A percentile compares a stretch with the other conserved stretches of the same genome.
Evolutionary conservation across 2,329 filamentous ascomycete species (phyloP).

Genomic region (Talaromyces verruculosus): DNA sequence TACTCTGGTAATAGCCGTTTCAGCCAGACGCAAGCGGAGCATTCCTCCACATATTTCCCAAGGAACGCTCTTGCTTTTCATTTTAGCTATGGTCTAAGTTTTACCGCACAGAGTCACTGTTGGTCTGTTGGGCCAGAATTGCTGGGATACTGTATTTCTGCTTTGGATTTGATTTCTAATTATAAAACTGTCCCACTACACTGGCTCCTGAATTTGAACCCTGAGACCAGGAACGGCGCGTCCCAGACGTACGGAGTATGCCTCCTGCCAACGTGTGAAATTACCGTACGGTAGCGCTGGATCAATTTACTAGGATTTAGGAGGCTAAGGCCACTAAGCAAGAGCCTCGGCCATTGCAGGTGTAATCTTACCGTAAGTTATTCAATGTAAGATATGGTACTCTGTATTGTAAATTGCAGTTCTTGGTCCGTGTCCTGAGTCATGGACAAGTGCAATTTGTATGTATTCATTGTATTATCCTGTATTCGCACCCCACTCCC

Average conservation of each 20-base stretch:
- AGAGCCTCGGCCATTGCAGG: background rate
- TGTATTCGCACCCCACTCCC: conserved; percentile 10
- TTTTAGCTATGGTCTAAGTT: background rate
- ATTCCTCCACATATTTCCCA: conserved; percentile 11
- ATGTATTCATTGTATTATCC: background rate
- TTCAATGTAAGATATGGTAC: background rate
- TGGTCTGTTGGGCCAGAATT: background rate
- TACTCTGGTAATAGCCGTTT: background rate
- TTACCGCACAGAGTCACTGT: background rate
- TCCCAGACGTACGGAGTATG: background rate
- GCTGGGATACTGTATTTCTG: background rate
- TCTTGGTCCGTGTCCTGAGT: background rate
- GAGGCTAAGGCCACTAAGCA: background rate
- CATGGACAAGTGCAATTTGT: background rate
- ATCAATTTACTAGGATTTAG: background rate
- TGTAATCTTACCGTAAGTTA: background rate
- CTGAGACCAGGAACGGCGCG: conserved; percentile 2
- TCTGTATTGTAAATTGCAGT: background rate
- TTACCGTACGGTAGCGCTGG: background rate
- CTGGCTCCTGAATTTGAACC: background rate
- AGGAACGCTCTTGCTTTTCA: background rate
- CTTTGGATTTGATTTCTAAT: background rate
- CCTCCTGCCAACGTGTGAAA: background rate
- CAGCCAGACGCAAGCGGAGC: conserved; percentile 14
- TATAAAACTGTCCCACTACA: background rate